Conservation (phyloP, 139 green algal species). For the Chlamydomonas sp. region DNA sequence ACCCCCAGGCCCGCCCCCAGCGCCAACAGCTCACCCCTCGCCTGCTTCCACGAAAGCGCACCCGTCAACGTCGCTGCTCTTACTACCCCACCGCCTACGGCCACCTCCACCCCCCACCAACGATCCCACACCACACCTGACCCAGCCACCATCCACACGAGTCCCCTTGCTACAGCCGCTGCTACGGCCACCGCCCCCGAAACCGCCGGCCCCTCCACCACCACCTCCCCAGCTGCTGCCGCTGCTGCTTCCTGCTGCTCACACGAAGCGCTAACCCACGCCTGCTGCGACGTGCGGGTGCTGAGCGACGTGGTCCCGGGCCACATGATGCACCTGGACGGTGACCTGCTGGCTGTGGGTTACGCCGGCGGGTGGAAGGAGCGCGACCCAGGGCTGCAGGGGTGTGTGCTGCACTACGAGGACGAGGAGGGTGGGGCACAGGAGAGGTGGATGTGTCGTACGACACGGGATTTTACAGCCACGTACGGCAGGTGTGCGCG, state of each 20-base stretch:
- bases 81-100: background rate
- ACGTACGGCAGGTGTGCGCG: background rate
- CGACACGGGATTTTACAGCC: too few relatives aligned
- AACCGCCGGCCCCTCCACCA: background rate
- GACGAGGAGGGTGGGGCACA: rapidly evolving
- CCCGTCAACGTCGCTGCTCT: background rate
- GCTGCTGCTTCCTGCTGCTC: too few relatives aligned
- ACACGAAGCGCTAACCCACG: too few relatives aligned
- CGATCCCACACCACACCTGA: too few relatives aligned
- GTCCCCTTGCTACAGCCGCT: background rate
- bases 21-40: background rate
- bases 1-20: background rate
- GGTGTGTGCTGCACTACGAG: background rate
- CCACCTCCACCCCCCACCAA: background rate
- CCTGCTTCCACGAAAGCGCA: background rate
- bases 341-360: background rate
- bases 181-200: background rate
- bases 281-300: background rate
- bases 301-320: background rate
- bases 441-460: too few relatives aligned
- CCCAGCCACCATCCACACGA: too few relatives aligned
- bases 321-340: background rate
- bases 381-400: background rate
- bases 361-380: background rate
- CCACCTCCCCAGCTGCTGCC: background rate